Evolutionary conservation across 192 early-diverging fungal genomes (phyloP), one percentile per base, ranked within the genome.

Genomic region (Martensiomyces pterosporus): DNA sequence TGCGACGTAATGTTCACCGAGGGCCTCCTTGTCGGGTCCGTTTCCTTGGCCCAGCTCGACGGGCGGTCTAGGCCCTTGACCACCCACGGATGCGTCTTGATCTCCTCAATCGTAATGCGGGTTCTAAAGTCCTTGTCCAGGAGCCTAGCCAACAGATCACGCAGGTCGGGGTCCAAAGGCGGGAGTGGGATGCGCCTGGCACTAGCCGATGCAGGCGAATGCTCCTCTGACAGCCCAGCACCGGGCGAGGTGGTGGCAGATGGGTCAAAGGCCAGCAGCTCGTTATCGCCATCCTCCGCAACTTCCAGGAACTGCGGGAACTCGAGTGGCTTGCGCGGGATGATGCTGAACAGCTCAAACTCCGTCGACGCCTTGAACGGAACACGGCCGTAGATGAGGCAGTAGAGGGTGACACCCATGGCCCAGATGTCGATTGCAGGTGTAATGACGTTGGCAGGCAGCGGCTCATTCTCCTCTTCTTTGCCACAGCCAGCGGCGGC

Each of bases 381-480:
- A 42, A 92, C 90, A 25, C 77, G 70, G 8, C 96, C 96, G 67
- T 85, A 97, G 5, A 94, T 73, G 33, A 98, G 75, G 56, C 94
- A 97, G 71, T 92, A 98, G 13, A 98, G 77, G 9, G 92, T 97
- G 18, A 97, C 94, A 1, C 96, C 96, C 47, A 97, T 78, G 24
- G 96, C 96, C 96, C 96, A 98, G 9, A 98, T 83, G 63, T 98
- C 96, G 40, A 98, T 98, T 0, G 89, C 88, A 37, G 87, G 88
- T 18, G 86, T 88, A 14, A 88, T 83, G 9, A 78, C 79, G 19
- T 69, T 64, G 60, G 74, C 21, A 50, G 63, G 61, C 50, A 72
- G 68, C 26, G 52, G 55, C 39, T 43, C 35, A 9, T 64, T 54
- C 15, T 40, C 18, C 47, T 54, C 60, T 2, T 47, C 44, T 39